Percentiles rank a stretch among this genome's conserved stretches.
Conservation (phyloP, 2,329 filamentous ascomycete species). For the Monilinia fructigena region DNA sequence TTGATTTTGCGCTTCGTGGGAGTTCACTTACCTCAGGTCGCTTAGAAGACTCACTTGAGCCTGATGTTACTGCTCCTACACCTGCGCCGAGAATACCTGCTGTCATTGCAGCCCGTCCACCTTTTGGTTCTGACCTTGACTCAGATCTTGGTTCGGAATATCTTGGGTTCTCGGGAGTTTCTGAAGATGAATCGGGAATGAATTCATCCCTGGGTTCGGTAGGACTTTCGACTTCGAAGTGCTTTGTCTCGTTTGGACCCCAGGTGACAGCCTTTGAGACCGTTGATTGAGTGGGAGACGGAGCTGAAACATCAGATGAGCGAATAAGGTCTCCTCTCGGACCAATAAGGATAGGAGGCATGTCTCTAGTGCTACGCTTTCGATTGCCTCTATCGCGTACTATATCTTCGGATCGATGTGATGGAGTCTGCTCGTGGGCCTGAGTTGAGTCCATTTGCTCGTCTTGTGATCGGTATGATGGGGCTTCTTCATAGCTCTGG, state of each 20-base stretch:
- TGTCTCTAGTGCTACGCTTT: constrained; percentile 23
- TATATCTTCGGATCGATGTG: constrained; percentile 9
- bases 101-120: constrained; percentile 53
- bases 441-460: not conserved
- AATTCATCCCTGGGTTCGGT: constrained; percentile 43
- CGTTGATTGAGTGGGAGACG: constrained; percentile 45
- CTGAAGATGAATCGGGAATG: constrained; percentile 30
- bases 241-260: constrained; percentile 64
- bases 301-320: constrained; percentile 9
- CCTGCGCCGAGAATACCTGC: constrained; percentile 49
- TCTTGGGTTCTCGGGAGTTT: constrained; percentile 41
- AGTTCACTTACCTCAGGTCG: constrained; percentile 13
- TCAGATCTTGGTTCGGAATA: constrained; percentile 15
- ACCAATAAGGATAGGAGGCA: constrained; percentile 42
- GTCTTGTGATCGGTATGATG: not conserved
- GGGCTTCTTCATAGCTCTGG: not conserved
- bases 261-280: constrained; percentile 60
- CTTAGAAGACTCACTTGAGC: constrained; percentile 32
- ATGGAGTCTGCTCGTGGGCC: not conserved
- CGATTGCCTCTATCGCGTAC: constrained; percentile 29
- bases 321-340: constrained; percentile 46
- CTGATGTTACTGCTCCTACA: constrained; percentile 36
- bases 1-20: constrained; percentile 10
- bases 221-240: constrained; percentile 61
- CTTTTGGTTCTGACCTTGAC: not conserved